Evolutionary conservation across 2,329 filamentous ascomycete species (phyloP).

Genomic region (Diplodia mutila): DNA sequence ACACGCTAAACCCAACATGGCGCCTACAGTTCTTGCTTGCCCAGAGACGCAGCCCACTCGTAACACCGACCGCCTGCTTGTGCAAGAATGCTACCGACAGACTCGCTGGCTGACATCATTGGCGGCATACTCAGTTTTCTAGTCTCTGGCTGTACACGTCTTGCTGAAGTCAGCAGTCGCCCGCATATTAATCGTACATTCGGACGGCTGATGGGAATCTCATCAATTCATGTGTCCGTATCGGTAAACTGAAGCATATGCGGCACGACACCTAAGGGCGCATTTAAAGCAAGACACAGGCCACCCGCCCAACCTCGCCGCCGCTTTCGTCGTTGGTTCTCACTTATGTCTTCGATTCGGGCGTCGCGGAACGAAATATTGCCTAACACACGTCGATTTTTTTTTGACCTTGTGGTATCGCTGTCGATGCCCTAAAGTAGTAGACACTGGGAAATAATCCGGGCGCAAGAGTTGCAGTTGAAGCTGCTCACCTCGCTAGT

Average conservation of each 20-base stretch:
- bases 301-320: neutral
- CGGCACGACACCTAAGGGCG: neutral
- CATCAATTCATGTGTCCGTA: neutral
- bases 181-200: neutral
- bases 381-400: neutral
- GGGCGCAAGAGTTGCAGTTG: neutral
- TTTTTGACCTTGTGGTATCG: neutral
- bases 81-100: neutral
- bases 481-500: neutral
- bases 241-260: neutral
- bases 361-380: neutral
- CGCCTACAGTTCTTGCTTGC: neutral
- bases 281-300: neutral
- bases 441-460: neutral
- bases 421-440: neutral
- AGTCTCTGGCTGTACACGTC: neutral
- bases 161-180: neutral
- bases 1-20: slow-evolving; percentile 3
- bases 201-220: neutral
- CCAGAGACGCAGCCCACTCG: neutral
- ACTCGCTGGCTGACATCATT: neutral
- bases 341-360: too few relatives aligned
- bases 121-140: neutral
- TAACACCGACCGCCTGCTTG: neutral
- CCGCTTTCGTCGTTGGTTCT: neutral